Conservation (phyloP, 306 rosid genomes). For the Lupinus albus region DNA sequence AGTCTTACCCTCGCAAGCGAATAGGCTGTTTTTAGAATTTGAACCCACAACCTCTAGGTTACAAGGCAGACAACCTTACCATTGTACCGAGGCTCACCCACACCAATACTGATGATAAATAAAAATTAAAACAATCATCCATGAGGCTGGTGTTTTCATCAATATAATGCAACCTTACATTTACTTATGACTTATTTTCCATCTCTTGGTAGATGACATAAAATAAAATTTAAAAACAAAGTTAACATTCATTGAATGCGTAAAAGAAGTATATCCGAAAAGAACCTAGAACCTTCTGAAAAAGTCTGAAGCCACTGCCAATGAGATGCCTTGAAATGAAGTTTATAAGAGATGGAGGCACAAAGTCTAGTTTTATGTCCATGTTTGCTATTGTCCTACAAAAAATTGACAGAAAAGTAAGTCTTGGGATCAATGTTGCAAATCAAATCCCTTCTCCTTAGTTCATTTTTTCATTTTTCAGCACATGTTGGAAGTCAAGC, state of each 20-base stretch:
- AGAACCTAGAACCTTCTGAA: slow-evolving; percentile 68
- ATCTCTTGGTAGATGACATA: slow-evolving; percentile 16
- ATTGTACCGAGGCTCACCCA: too few relatives aligned
- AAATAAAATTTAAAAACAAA: slow-evolving; percentile 13
- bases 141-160: too few relatives aligned
- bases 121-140: too few relatives aligned
- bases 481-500: neutral
- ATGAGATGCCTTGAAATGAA: slow-evolving; percentile 90
- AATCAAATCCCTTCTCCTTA: neutral
- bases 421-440: slow-evolving; percentile 4
- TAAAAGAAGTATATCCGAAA: slow-evolving; percentile 32
- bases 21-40: too few relatives aligned
- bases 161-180: slow-evolving; percentile 11
- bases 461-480: neutral
- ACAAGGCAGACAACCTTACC: too few relatives aligned
- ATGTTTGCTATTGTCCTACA: slow-evolving; percentile 81
- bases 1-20: too few relatives aligned
- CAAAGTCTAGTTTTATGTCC: slow-evolving; percentile 90
- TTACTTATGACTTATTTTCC: neutral
- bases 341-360: slow-evolving; percentile 86
- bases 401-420: slow-evolving; percentile 37
- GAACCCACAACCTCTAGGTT: too few relatives aligned
- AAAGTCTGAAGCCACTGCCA: slow-evolving; percentile 87
- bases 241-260: slow-evolving; percentile 9
- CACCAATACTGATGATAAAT: neutral